A percentile compares a stretch with the other conserved stretches of the same genome.
These are phyloP conservation scores for Lepiota venenata DNA, from an alignment of 768 basidiomycete species.

Conservation along the genomic window DNA sequence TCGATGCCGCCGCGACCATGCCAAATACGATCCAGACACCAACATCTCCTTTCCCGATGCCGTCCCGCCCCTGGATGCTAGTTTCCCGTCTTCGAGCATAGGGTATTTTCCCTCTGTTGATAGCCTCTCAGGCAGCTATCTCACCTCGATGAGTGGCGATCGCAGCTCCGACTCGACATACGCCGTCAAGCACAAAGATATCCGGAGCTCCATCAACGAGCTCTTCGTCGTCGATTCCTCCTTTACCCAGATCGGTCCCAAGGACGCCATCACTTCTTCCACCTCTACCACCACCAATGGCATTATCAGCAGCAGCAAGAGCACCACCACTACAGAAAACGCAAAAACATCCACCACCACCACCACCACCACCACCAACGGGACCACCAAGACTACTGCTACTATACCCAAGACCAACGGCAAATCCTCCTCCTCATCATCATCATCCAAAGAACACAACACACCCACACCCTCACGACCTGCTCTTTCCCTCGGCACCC, in stretches of 20 bases:
- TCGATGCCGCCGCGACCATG: background rate
- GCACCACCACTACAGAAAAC: background rate
- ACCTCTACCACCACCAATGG: too few relatives aligned
- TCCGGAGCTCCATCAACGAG: constrained; percentile 3
- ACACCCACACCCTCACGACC: constrained; percentile 17
- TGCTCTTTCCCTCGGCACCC: constrained; percentile 20
- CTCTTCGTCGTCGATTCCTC: constrained; percentile 9
- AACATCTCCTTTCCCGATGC: constrained; percentile 1
- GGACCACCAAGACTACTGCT: background rate
- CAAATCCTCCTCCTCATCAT: background rate
- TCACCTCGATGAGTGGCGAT: background rate
- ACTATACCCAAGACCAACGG: background rate
- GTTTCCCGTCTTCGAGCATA: background rate
- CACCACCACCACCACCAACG: background rate
- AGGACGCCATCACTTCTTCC: too few relatives aligned
- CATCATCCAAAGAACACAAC: background rate
- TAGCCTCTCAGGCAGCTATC: background rate
- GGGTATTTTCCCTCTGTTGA: constrained; percentile 3
- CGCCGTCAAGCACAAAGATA: background rate
- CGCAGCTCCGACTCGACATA: background rate
- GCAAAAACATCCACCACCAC: too few relatives aligned
- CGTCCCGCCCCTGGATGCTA: constrained; percentile 5
- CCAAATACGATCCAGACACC: constrained; percentile 4
- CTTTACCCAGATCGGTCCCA: constrained; percentile 33
- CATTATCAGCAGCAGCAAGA: too few relatives aligned